These are phyloP conservation scores for Lichtheimia hyalospora DNA, from an alignment of 371 early-diverging fungal genomes.

Conservation along the genomic window DNA sequence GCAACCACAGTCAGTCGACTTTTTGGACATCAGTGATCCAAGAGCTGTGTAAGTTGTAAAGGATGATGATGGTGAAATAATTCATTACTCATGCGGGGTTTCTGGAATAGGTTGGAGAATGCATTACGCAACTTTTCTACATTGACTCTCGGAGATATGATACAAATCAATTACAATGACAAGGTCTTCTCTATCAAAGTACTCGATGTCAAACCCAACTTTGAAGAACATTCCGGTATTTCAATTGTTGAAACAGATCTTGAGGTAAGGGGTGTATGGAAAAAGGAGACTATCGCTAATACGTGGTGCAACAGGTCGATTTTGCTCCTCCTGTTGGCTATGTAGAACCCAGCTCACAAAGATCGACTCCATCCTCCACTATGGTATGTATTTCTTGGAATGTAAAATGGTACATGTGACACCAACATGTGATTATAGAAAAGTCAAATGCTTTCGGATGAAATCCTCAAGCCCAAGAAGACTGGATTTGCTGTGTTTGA, in stretches of 20 bases:
- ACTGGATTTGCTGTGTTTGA: conserved; percentile 38
- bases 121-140: conserved; percentile 95
- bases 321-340: conserved; percentile 99
- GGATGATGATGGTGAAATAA: not conserved
- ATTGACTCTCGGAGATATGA: conserved; percentile 92
- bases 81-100: not conserved
- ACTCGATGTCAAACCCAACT: conserved; percentile 86
- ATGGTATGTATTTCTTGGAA: conserved; percentile 29
- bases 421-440: conserved; percentile 30
- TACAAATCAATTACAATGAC: conserved; percentile 92
- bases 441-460: conserved; percentile 51
- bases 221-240: conserved; percentile 70
- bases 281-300: no score
- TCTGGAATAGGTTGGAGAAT: conserved; percentile 82
- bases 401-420: not conserved
- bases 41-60: conserved; percentile 82
- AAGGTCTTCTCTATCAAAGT: conserved; percentile 90
- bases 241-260: conserved; percentile 99
- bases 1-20: conserved; percentile 97
- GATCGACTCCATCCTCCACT: conserved; percentile 38
- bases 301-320: conserved; percentile 66
- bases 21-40: conserved; percentile 98
- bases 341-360: conserved; percentile 70
- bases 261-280: conserved; percentile 54
- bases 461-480: conserved; percentile 37